phyloP scores from a whole-genome alignment of 176 grass and related monocot species.

The Aegilops bicornis region DNA sequence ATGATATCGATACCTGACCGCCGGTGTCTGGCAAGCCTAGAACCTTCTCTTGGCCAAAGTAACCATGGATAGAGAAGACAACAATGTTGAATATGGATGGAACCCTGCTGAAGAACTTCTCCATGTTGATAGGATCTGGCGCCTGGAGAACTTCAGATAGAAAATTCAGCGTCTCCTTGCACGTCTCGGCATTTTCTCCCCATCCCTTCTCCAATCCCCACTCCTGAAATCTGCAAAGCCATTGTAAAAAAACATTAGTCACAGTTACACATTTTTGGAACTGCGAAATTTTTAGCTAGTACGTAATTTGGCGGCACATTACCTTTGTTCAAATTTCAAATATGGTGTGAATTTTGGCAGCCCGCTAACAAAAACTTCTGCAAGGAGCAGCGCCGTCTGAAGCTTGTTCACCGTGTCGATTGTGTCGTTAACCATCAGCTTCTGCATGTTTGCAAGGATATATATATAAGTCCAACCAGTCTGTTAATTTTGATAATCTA shows the following conservation, averaged over 20 bases:
- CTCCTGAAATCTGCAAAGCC: slow-evolving; percentile 72
- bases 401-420: slow-evolving; percentile 86
- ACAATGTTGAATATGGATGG: slow-evolving; percentile 80
- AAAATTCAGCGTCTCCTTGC: slow-evolving; percentile 79
- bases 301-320: neutral
- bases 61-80: slow-evolving; percentile 86
- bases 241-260: neutral
- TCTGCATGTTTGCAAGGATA: slow-evolving; percentile 51
- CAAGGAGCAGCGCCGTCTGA: slow-evolving; percentile 83
- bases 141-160: slow-evolving; percentile 96
- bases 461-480: neutral
- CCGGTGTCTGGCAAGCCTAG: slow-evolving; percentile 96
- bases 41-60: slow-evolving; percentile 95
- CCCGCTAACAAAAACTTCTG: slow-evolving; percentile 67
- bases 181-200: slow-evolving; percentile 79
- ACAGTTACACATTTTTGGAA: neutral
- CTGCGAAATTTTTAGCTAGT: neutral
- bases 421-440: slow-evolving; percentile 82
- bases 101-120: slow-evolving; percentile 88
- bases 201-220: slow-evolving; percentile 98
- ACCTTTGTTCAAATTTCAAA: slow-evolving; percentile 90
- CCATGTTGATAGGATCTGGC: slow-evolving; percentile 85
- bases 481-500: neutral
- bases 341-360: slow-evolving; percentile 72
- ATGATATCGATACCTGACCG: slow-evolving; percentile 58